A percentile compares a stretch with the other conserved stretches of the same genome.
Conservation (phyloP, 2,329 filamentous ascomycete genomes). For the Incumbomyces lentus region DNA sequence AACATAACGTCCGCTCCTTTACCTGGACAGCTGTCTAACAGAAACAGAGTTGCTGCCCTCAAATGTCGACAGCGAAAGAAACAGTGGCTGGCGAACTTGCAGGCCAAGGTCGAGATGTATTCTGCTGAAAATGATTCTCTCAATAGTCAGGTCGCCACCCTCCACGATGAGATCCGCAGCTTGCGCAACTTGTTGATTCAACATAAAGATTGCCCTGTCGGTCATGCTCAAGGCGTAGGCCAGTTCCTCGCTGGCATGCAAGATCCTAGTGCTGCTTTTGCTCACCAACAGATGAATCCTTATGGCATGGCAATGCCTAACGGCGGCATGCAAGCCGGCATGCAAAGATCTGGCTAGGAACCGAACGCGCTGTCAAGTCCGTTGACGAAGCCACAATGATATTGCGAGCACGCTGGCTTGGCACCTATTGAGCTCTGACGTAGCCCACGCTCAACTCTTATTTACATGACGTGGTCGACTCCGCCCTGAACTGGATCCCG, state of each 20-base stretch:
- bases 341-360: slow-evolving; percentile 16
- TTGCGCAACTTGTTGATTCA: slow-evolving; percentile 85
- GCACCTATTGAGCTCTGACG: too few relatives aligned
- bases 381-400: not conserved
- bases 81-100: slow-evolving; percentile 92
- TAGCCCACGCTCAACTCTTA: too few relatives aligned
- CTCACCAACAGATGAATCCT: slow-evolving; percentile 29
- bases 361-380: not conserved
- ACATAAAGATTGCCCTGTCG: slow-evolving; percentile 92
- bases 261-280: slow-evolving; percentile 23
- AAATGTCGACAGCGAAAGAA: slow-evolving; percentile 98
- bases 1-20: not conserved
- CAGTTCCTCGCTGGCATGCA: slow-evolving; percentile 35
- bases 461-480: not conserved
- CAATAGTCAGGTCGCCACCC: slow-evolving; percentile 67
- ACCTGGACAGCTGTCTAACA: slow-evolving; percentile 20
- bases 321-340: slow-evolving; percentile 19
- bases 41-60: slow-evolving; percentile 71
- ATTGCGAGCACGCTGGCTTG: not conserved
- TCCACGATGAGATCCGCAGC: slow-evolving; percentile 88
- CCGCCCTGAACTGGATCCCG: not conserved
- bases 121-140: slow-evolving; percentile 84
- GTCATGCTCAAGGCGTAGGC: slow-evolving; percentile 61
- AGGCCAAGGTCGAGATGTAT: slow-evolving; percentile 88
- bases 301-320: slow-evolving; percentile 35